Evolutionary conservation across 192 early-diverging fungal species (phyloP), one percentile per base, ranked within the genome.

Genomic region (Coemansia sp.): DNA sequence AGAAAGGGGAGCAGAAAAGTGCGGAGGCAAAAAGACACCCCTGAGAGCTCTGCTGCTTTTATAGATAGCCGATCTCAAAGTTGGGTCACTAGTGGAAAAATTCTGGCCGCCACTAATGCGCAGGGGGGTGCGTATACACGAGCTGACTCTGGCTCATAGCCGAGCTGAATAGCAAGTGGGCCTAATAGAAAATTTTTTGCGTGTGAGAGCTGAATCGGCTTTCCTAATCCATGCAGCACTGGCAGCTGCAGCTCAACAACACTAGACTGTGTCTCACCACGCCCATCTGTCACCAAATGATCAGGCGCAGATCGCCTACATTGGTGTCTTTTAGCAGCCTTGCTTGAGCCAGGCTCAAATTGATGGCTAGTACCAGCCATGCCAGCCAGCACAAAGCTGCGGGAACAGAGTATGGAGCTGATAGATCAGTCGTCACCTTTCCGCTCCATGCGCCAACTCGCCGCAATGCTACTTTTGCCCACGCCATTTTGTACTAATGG

Each of bases 101-200:
- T 28, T 28, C 21, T 30, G 52, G 52, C 52, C 13, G 23, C 52
- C 26, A 14, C 52, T 30, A 26, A 9, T 33, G 32, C 5, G 13
- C 55, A 57, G 55, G 55, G 55, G 40, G 28, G 55, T 17, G 30
- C 13, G 30, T 33, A 32, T 52, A 3, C 52, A 26, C 52, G 17
- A 17, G 55, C 55, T 57, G 55, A 57, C 55, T 57, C 55, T 57
- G 55, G 55, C 55, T 57, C 55, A 33, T 16, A 57, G 30, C 55
- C 55, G 55, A 57, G 55, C 55, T 57, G 55, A 57, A 16, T 3
- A 57, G 55, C 30, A 30, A 57, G 55, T 23, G 55, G 55, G 30
- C 55, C 30, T 57, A 32, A 3, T 32, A 57, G 30, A 57, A 57
- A 57, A 57, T 7, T 35, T 53, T 57, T 57, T 28, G 26, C 9